Base-by-base conservation (phyloP, 2,329 filamentous ascomycete species). In the Xylaria sp. region DNA sequence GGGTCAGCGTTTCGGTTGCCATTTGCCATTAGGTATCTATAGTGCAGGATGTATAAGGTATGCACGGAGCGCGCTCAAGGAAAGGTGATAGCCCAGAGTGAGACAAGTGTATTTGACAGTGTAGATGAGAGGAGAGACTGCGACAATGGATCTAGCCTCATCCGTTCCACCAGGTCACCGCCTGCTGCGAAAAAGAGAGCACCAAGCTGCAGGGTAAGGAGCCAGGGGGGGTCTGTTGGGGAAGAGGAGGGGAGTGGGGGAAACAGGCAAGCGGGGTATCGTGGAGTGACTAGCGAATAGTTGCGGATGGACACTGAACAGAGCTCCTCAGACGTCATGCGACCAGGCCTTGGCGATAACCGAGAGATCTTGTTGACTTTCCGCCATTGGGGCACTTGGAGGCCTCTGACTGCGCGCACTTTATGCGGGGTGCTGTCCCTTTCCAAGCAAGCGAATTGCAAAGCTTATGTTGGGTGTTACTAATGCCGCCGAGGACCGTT, bases 1-100 rank as follows among this genome's bases (percentile, higher is more conserved):
- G 69, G 66, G 76, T 80, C 67, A 79, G 77, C 69, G 76, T 76
- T 71, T 79, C 75, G 59, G 76, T 77, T 73, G 77, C 76, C 78
- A 80, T 80, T 77, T 73, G 77, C 76, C 78, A 80, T 80, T 55
- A 71, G 68, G n/a, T 66, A 31, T 23, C 56, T 58, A 44, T 58
- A 46, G 25, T 25, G 56, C 13, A n/a, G 23, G 55, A 44, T 15
- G 23, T 46, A 46, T 58, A 31, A 10, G 39, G 59, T 50, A 57
- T 46, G 63, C 55, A 60, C 54, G 66, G 41, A 63, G 50, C 58
- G 54, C 62, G 46, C 28, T 52, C 31, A 37, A 57, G 65, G 7
- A 23, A 64, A 39, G 63, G 66, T 63, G 63, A 66, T 70, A 56
- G 41, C 64, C 63, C 52, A 64, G 56, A 54, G 52, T 25, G 55